Evolutionary conservation across 768 basidiomycete species (phyloP), one percentile per base, ranked within the genome.

Genomic region (Rhodotorula diobovata): DNA sequence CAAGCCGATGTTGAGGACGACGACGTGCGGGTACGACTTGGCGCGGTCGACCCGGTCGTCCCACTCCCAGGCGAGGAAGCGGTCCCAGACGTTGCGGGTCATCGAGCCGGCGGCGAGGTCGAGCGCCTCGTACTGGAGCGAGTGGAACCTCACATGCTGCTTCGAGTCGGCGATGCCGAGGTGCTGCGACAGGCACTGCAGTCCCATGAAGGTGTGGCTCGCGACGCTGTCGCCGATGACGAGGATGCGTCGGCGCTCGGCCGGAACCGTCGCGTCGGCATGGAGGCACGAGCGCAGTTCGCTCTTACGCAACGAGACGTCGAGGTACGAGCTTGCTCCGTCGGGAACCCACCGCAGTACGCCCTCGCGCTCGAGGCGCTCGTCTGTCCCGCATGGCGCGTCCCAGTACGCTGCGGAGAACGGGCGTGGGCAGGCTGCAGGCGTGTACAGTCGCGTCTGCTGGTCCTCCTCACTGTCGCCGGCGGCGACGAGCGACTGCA

Each of bases 201-300:
- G 39, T 20, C 51, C 53, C 30, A 53, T 32, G 62, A 41, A 63
- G 28, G 62, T 54, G 39, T 63, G 62, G 28, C 28, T 30, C 30
- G 62, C 37, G 28, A 63, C 62, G 28, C 28, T 30, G 62, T 63
- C 62, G 30, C 62, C 62, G n/a, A 54, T 53, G 62, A 63, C 39
- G 32, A 54, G 11, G 41, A 63, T 51, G 18, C 56, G 3, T 12
- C 21, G 25, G 18, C n/a, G 25, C 32, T 30, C 32, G n/a, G 4
- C 25, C 11, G 6, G 25, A 20, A 7, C 20, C 25, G 25, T 28
- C n/a, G 30, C 53, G 53, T 14, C 53, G 3, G 12, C 53, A 32
- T 39, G 25, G 30, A 53, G 48, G 48, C 61, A 62, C 16, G 25
- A 2, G 50, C 28, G 28, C 51, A 63, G 7, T 30, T 53, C 62